Percentiles rank a stretch among this genome's conserved stretches.
phyloP scores from a whole-genome alignment of 2,329 filamentous ascomycete genomes.

The Ascochyta koolunga region DNA sequence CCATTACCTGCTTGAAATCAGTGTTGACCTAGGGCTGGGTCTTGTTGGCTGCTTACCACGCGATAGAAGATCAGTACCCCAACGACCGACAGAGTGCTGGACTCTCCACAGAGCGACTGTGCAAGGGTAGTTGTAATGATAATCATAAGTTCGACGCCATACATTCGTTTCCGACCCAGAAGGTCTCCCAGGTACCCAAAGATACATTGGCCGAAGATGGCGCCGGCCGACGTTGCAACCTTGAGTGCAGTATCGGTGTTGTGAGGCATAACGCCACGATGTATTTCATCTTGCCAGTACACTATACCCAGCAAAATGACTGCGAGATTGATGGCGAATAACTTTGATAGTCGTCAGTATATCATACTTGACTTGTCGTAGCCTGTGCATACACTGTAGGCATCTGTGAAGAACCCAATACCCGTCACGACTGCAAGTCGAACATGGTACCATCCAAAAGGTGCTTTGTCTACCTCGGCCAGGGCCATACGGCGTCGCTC shows the following conservation, averaged over 20 bases:
- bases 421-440: constrained; percentile 78
- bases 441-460: constrained; percentile 69
- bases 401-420: constrained; percentile 88
- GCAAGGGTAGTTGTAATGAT: constrained; percentile 50
- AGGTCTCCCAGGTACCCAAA: constrained; percentile 74
- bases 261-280: constrained; percentile 61
- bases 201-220: constrained; percentile 79
- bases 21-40: neutral
- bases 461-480: constrained; percentile 46
- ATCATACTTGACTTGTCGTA: neutral
- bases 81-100: constrained; percentile 43
- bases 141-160: constrained; percentile 61
- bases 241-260: constrained; percentile 82
- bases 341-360: constrained; percentile 19
- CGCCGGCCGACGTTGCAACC: constrained; percentile 81
- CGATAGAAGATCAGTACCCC: constrained; percentile 51
- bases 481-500: constrained; percentile 46
- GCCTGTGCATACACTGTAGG: constrained; percentile 58
- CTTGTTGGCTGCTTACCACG: constrained; percentile 20
- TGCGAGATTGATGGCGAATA: constrained; percentile 64
- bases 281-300: constrained; percentile 64
- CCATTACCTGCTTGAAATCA: constrained; percentile 37
- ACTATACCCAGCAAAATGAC: constrained; percentile 77
- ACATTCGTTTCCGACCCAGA: constrained; percentile 82
- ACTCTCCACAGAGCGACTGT: constrained; percentile 46